phyloP scores from a whole-genome alignment of 305 asterid species.

The Striga hermonthica region DNA sequence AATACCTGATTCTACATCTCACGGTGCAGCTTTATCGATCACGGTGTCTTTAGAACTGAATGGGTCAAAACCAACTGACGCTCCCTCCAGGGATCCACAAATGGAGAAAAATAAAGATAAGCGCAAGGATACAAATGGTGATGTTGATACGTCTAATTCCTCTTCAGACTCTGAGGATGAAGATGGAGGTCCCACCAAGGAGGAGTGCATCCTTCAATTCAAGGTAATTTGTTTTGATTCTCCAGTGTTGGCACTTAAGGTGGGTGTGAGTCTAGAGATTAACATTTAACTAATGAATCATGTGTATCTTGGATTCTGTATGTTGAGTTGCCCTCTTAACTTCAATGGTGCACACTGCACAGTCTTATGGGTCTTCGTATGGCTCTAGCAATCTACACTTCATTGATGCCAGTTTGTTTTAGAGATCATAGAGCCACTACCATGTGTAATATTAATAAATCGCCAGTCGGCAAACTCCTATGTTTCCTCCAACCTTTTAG shows the following conservation, averaged over 20 bases:
- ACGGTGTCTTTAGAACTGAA: conserved; percentile 52
- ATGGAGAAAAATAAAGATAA: conserved; percentile 68
- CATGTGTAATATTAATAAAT: conserved; percentile 8
- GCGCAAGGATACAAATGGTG: conserved; percentile 58
- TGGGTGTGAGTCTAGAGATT: not conserved
- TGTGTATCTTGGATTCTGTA: conserved; percentile 1
- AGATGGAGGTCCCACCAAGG: conserved; percentile 81
- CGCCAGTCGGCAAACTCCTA: conserved; percentile 17
- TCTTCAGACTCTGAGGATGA: conserved; percentile 96
- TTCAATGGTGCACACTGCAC: no score
- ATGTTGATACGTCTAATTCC: conserved; percentile 69
- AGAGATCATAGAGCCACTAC: conserved; percentile 9
- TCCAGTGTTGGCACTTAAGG: conserved; percentile 15
- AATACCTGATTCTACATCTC: conserved; percentile 58
- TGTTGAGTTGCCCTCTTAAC: not conserved
- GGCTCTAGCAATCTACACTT: conserved; percentile 7
- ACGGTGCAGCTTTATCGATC: conserved; percentile 49
- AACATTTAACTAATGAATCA: conserved; percentile 11
- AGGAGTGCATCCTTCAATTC: conserved; percentile 75
- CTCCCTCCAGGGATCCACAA: conserved; percentile 46
- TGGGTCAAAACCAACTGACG: conserved; percentile 60
- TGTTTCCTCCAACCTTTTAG: not conserved
- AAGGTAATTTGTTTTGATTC: conserved; percentile 48
- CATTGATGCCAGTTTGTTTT: conserved; percentile 18
- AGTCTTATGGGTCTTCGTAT: not conserved